These are phyloP conservation scores for Leucogyrophana mollusca DNA, from an alignment of 768 basidiomycete species.

Conservation along the genomic window DNA sequence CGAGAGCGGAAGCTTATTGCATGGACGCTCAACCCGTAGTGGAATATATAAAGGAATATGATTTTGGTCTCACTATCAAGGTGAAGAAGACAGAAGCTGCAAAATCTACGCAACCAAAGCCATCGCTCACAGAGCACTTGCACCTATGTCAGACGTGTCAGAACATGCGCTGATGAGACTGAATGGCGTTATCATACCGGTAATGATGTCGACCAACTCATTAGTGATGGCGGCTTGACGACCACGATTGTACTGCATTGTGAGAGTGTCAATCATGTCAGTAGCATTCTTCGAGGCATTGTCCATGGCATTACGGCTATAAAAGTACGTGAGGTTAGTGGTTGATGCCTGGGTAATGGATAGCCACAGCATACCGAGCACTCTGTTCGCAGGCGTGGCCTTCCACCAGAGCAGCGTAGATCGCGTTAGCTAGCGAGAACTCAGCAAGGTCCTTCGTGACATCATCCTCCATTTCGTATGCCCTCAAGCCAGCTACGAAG, in stretches of 20 bases:
- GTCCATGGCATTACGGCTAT: slow-evolving; percentile 96
- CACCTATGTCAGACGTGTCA: slow-evolving; percentile 32
- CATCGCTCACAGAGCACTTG: slow-evolving; percentile 43
- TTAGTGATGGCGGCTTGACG: slow-evolving; percentile 98
- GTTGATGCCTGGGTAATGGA: not conserved
- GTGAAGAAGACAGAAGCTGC: slow-evolving; percentile 9
- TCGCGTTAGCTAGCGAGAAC: slow-evolving; percentile 94
- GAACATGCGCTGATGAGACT: not conserved
- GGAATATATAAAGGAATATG: slow-evolving; percentile 20
- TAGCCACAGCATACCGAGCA: slow-evolving; percentile 58
- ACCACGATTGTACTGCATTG: slow-evolving; percentile 98
- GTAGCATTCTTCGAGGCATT: slow-evolving; percentile 98
- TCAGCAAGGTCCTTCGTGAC: slow-evolving; percentile 90
- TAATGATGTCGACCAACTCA: slow-evolving; percentile 91
- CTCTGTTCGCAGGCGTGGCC: slow-evolving; percentile 94
- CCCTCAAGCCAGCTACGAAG: slow-evolving; percentile 76
- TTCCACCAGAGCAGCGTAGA: slow-evolving; percentile 93
- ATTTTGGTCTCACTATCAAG: slow-evolving; percentile 17
- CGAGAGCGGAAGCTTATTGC: too few relatives aligned
- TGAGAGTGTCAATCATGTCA: slow-evolving; percentile 86
- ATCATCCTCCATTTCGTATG: slow-evolving; percentile 98
- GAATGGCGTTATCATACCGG: slow-evolving; percentile 52
- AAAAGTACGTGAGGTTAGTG: not conserved
- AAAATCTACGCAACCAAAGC: slow-evolving; percentile 13
- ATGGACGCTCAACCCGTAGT: too few relatives aligned